Base-by-base conservation (phyloP, 2,329 filamentous ascomycete species). In the Trichoderma aggressivum region DNA sequence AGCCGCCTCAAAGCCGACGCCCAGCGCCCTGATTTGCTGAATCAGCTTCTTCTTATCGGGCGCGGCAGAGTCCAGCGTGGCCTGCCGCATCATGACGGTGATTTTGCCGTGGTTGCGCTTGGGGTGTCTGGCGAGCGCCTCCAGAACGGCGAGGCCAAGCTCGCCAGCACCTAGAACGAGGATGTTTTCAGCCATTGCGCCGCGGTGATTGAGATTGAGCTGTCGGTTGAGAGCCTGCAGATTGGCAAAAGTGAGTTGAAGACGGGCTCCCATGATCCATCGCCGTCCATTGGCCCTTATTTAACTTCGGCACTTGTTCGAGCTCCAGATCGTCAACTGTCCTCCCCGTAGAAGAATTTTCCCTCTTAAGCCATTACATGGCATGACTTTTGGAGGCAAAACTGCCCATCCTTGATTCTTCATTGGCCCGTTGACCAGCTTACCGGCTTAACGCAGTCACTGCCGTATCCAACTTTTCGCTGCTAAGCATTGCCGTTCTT, bases 141-240 rank as follows among this genome's bases (percentile, higher is more conserved):
- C 77, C 18, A 91, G 80, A 71, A 92, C 82, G 18, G 86, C 83
- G 5, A 82, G 80, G 62, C 90, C 90, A 16, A 92, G 86, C 80
- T 92, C 90, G 71, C 90, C 90, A n/a, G 88, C 87, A 66, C 90
- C 90, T 71, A 92, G 80, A 64, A 92, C 82, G 63, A 92, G 87
- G 70, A 91, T 71, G 66, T 71, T 79, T 14, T 76, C 71, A 21
- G 74, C 68, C 78, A 79, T 79, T 43, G 50, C n/a, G 56, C 69
- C 64, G 55, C 39, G 34, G 12, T 56, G 73, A 26, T 74, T 74
- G 26, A 72, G 73, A 26, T 74, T 74, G 26, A 72, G 32, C 59
- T 71, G 56, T n/a, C 60, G 70, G 39, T 73, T 71, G 2, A 73
- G 55, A 11, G 70, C 55, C 18, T 65, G 53, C 18, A 74, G 71